These are phyloP conservation scores for Drechslerella coelobrocha DNA, from an alignment of 2,329 filamentous ascomycete genomes.

Conservation along the genomic window DNA sequence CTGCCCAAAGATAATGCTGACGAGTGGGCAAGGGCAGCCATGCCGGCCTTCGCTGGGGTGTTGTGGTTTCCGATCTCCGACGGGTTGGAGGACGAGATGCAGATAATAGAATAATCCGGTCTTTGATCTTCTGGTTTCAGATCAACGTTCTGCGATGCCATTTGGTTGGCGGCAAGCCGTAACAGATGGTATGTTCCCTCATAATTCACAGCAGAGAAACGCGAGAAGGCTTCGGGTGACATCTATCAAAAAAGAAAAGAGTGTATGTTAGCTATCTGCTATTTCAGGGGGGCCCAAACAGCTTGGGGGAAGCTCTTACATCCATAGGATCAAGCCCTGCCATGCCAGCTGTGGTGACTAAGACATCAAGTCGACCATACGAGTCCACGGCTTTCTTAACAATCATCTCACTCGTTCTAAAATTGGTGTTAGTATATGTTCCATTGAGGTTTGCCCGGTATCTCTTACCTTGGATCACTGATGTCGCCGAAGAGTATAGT, in stretches of 20 bases:
- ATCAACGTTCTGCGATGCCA: slow-evolving; percentile 52
- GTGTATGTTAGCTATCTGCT: slow-evolving; percentile 2
- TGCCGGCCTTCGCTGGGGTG: slow-evolving; percentile 42
- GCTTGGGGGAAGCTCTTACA: slow-evolving; percentile 16
- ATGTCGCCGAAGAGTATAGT: slow-evolving; percentile 55
- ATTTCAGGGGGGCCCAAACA: not conserved
- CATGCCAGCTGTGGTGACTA: slow-evolving; percentile 67
- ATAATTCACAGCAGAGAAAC: slow-evolving; percentile 53
- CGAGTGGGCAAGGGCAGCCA: slow-evolving; percentile 38
- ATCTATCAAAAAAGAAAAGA: slow-evolving; percentile 15
- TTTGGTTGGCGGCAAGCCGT: slow-evolving; percentile 54
- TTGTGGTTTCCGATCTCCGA: slow-evolving; percentile 46
- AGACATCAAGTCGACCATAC: slow-evolving; percentile 70
- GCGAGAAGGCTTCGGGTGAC: slow-evolving; percentile 36
- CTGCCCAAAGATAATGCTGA: slow-evolving; percentile 40
- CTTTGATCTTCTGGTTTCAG: slow-evolving; percentile 50
- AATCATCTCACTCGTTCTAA: slow-evolving; percentile 53
- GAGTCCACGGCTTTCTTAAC: slow-evolving; percentile 54
- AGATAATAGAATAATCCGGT: slow-evolving; percentile 53
- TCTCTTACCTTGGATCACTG: slow-evolving; percentile 52
- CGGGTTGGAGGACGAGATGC: slow-evolving; percentile 50
- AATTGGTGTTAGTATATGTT: slow-evolving; percentile 7
- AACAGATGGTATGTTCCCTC: slow-evolving; percentile 55
- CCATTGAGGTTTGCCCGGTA: not conserved
- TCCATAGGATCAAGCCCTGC: slow-evolving; percentile 46